Conservation (phyloP, 305 asterid species). For the Fraxinus albicans region DNA sequence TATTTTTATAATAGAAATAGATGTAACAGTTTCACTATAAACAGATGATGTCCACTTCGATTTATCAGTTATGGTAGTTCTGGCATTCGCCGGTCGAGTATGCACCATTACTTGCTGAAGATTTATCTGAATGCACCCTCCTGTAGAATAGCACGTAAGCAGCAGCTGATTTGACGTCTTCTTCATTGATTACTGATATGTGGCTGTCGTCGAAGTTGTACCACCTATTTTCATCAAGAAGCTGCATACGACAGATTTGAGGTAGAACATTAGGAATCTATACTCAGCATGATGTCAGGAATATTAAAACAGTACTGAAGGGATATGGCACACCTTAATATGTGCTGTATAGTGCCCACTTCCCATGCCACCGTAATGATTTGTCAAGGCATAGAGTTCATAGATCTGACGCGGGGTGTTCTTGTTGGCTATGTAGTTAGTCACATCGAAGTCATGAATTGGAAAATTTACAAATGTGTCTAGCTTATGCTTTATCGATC, state of each 20-base stretch:
- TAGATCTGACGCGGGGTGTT: slow-evolving; percentile 74
- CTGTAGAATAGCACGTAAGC: slow-evolving; percentile 94
- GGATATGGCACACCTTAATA: slow-evolving; percentile 61
- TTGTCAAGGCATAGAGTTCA: slow-evolving; percentile 90
- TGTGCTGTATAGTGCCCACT: slow-evolving; percentile 96
- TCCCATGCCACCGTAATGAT: slow-evolving; percentile 99
- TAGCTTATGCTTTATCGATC: slow-evolving; percentile 97
- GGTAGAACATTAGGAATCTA: background rate
- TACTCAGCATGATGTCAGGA: background rate
- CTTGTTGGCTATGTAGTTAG: slow-evolving; percentile 88
- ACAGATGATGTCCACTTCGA: slow-evolving; percentile 18
- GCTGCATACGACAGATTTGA: slow-evolving; percentile 46
- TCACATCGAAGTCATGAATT: slow-evolving; percentile 85
- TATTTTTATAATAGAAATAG: slow-evolving; percentile 11
- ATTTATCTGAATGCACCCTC: slow-evolving; percentile 69
- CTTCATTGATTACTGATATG: slow-evolving; percentile 77
- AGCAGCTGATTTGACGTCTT: slow-evolving; percentile 86
- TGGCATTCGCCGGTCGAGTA: slow-evolving; percentile 39
- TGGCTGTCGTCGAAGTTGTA: slow-evolving; percentile 96
- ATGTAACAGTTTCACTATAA: slow-evolving; percentile 31
- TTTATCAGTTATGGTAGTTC: slow-evolving; percentile 32
- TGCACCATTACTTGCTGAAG: slow-evolving; percentile 58
- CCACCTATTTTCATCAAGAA: slow-evolving; percentile 92
- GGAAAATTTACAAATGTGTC: slow-evolving; percentile 97
- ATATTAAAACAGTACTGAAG: slow-evolving; percentile 8